Evolutionary conservation across 768 basidiomycete genomes (phyloP).

Genomic region (Termitomyces sp.): DNA sequence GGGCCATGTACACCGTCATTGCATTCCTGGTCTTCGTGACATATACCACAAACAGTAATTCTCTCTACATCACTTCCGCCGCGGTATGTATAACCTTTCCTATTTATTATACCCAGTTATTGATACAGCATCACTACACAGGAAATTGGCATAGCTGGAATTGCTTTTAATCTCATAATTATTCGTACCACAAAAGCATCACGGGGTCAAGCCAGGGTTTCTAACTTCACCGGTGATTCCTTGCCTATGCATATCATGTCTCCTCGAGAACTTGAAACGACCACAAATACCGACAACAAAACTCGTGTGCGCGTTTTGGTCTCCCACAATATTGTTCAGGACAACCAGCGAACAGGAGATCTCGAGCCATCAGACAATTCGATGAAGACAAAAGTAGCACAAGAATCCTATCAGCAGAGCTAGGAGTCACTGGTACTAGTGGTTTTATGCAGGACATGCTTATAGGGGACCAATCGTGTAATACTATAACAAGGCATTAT

Average conservation of each 20-base stretch:
- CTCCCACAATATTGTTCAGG: neutral
- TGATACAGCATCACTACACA: neutral
- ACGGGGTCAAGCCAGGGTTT: neutral
- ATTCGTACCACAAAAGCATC: slow-evolving; percentile 5
- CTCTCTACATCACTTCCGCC: slow-evolving; percentile 4
- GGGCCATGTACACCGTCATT: slow-evolving; percentile 3
- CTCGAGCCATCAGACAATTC: neutral
- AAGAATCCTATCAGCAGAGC: neutral
- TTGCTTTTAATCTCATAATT: slow-evolving; percentile 14
- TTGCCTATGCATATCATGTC: neutral
- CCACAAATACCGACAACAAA: neutral
- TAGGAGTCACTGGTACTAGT: no score
- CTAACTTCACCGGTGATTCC: neutral
- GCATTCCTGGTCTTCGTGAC: slow-evolving; percentile 8
- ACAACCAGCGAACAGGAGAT: neutral
- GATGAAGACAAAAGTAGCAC: neutral
- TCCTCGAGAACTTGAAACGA: neutral
- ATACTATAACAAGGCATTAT: no score
- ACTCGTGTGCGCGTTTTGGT: slow-evolving; percentile 1
- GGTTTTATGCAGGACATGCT: no score
- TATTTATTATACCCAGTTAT: no score
- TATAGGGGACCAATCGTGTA: no score
- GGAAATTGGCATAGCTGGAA: slow-evolving; percentile 12
- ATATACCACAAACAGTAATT: slow-evolving; percentile 5
- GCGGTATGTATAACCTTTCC: no score